These are phyloP conservation scores for Fusarium virguliforme DNA, from an alignment of 2,329 filamentous ascomycete species.

Conservation along the genomic window DNA sequence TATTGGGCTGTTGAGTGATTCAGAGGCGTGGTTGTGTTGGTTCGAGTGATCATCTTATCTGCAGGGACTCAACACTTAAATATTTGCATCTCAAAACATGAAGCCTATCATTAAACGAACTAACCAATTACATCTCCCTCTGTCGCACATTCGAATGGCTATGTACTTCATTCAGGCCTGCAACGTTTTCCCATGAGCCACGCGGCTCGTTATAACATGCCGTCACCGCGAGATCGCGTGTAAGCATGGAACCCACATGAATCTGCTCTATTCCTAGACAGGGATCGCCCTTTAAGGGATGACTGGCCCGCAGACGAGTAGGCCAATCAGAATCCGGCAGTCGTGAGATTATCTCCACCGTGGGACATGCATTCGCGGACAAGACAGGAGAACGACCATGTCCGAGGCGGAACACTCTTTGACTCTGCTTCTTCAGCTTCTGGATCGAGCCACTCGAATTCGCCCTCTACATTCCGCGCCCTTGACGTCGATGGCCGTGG, in stretches of 20 bases:
- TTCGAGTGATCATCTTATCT: not conserved
- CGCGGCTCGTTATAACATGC: not conserved
- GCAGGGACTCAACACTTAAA: slow-evolving; percentile 12
- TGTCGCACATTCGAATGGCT: slow-evolving; percentile 1
- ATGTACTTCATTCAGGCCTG: not conserved
- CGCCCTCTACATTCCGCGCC: not conserved
- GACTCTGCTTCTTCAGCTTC: not conserved
- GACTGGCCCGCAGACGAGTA: slow-evolving; percentile 40
- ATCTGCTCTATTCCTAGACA: not conserved
- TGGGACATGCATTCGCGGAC: slow-evolving; percentile 11
- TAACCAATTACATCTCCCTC: not conserved
- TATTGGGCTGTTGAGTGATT: not conserved
- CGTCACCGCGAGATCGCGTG: not conserved
- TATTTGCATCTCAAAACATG: not conserved
- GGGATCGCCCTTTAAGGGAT: not conserved
- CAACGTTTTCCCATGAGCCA: not conserved
- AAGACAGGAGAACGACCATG: not conserved
- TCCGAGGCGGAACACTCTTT: slow-evolving; percentile 3
- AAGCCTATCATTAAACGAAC: slow-evolving; percentile 23
- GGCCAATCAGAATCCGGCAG: slow-evolving; percentile 18
- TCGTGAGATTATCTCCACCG: not conserved
- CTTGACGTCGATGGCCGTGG: not conserved
- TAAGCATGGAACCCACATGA: not conserved
- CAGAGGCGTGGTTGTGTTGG: not conserved
- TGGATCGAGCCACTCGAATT: not conserved